These are phyloP conservation scores for Penicillium simplicissimum DNA, from an alignment of 495 filamentous ascomycete species.

Conservation along the genomic window DNA sequence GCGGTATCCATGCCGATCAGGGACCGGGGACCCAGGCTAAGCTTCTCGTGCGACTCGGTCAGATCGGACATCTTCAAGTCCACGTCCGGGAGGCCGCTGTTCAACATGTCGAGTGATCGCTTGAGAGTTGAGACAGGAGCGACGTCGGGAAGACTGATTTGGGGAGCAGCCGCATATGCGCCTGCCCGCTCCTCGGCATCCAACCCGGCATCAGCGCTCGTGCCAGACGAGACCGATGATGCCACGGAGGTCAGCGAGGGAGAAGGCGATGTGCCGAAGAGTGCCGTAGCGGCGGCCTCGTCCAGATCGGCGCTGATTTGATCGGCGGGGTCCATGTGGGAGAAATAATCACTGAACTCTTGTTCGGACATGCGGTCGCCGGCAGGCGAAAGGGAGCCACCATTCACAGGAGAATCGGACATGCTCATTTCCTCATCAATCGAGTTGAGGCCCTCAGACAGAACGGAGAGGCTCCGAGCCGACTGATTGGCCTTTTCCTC, in stretches of 20 bases:
- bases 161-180: conserved; percentile 29
- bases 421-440: conserved; percentile 36
- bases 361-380: conserved; percentile 40
- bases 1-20: conserved; percentile 41
- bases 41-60: conserved; percentile 42
- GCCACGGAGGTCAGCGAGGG: conserved; percentile 49
- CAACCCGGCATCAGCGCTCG: conserved; percentile 39
- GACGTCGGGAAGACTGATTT: conserved; percentile 37
- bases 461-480: conserved; percentile 33
- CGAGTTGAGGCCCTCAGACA: conserved; percentile 39
- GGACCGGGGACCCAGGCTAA: conserved; percentile 44
- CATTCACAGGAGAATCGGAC: conserved; percentile 37
- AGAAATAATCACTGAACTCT: conserved; percentile 46
- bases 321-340: conserved; percentile 32
- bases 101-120: conserved; percentile 48
- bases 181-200: conserved; percentile 29
- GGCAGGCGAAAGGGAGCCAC: conserved; percentile 36
- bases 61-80: conserved; percentile 51
- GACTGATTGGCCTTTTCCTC: conserved; percentile 49
- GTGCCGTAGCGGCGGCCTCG: conserved; percentile 39
- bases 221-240: conserved; percentile 52
- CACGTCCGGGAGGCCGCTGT: conserved; percentile 43
- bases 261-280: conserved; percentile 49
- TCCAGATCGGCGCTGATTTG: conserved; percentile 33
- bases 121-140: conserved; percentile 42